phyloP scores from a whole-genome alignment of 2,329 filamentous ascomycete genomes.

The Xylariaceae sp. region DNA sequence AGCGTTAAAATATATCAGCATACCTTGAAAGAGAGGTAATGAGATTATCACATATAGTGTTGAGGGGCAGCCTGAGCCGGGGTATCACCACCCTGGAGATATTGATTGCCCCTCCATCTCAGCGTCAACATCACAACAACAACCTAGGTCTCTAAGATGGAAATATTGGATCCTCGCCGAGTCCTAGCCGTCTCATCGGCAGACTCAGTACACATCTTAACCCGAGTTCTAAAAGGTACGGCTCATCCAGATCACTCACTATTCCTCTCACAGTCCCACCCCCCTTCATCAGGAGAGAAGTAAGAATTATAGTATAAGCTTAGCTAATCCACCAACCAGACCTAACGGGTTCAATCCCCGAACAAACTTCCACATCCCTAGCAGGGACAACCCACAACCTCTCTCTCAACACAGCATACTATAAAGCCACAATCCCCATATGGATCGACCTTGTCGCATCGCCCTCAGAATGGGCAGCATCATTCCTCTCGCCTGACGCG shows the following conservation, averaged over 20 bases:
- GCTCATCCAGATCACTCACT: no score
- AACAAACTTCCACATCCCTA: slow-evolving; percentile 39
- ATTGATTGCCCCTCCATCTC: slow-evolving; percentile 14
- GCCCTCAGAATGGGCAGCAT: slow-evolving; percentile 51
- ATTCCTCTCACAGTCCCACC: no score
- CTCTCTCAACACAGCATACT: slow-evolving; percentile 56
- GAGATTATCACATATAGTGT: neutral
- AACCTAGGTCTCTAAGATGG: slow-evolving; percentile 19
- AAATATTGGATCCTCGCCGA: slow-evolving; percentile 50
- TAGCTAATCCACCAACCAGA: slow-evolving; percentile 36
- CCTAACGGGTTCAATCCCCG: slow-evolving; percentile 47
- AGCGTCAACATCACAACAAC: slow-evolving; percentile 4
- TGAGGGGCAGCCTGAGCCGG: no score
- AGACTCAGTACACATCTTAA: slow-evolving; percentile 43
- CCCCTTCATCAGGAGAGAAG: no score
- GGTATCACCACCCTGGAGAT: neutral
- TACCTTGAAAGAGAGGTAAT: slow-evolving; percentile 5
- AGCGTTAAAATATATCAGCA: no score
- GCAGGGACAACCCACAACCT: slow-evolving; percentile 59
- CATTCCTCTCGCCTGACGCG: slow-evolving; percentile 59
- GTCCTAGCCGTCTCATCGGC: slow-evolving; percentile 55
- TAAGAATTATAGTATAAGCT: no score
- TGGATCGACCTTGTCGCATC: slow-evolving; percentile 62
- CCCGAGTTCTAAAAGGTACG: slow-evolving; percentile 51
- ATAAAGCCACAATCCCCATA: slow-evolving; percentile 56